These are phyloP conservation scores for Amanita molliuscula DNA, from an alignment of 768 basidiomycete species.

Conservation along the genomic window DNA sequence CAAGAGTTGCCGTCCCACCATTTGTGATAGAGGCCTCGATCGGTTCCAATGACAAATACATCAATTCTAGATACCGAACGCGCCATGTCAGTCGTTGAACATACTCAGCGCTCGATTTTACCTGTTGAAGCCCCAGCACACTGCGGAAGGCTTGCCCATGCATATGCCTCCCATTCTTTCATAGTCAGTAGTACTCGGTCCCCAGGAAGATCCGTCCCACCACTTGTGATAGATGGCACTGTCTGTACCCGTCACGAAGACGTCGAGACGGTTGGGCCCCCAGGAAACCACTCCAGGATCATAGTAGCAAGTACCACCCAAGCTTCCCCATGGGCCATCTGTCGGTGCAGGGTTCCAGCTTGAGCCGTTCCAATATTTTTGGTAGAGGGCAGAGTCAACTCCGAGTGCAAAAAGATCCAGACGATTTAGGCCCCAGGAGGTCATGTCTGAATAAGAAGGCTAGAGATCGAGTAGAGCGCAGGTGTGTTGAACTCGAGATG, in stretches of 20 bases:
- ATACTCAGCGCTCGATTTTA: no score
- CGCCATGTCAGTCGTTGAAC: no score
- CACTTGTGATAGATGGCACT: slow-evolving; percentile 8
- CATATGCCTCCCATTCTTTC: slow-evolving; percentile 8
- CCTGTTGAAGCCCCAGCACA: no score
- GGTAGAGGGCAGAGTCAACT: slow-evolving; percentile 10
- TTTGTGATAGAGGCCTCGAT: neutral
- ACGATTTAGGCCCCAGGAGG: no score
- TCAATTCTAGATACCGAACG: no score
- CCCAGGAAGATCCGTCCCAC: slow-evolving; percentile 8
- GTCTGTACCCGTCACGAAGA: slow-evolving; percentile 10
- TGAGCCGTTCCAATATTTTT: slow-evolving; percentile 9
- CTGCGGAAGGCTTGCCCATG: slow-evolving; percentile 1
- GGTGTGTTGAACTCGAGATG: no score
- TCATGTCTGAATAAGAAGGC: no score
- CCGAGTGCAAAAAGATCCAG: slow-evolving; percentile 8
- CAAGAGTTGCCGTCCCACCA: neutral
- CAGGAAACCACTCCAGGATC: slow-evolving; percentile 9
- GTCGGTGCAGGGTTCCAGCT: neutral
- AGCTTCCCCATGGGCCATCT: neutral
- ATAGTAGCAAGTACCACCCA: neutral
- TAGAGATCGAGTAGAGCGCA: no score
- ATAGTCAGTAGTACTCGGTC: neutral
- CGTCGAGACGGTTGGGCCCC: slow-evolving; percentile 10
- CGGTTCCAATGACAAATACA: no score